Evolutionary conservation across 2,329 filamentous ascomycete species (phyloP).

Genomic region (Exophiala sp.): DNA sequence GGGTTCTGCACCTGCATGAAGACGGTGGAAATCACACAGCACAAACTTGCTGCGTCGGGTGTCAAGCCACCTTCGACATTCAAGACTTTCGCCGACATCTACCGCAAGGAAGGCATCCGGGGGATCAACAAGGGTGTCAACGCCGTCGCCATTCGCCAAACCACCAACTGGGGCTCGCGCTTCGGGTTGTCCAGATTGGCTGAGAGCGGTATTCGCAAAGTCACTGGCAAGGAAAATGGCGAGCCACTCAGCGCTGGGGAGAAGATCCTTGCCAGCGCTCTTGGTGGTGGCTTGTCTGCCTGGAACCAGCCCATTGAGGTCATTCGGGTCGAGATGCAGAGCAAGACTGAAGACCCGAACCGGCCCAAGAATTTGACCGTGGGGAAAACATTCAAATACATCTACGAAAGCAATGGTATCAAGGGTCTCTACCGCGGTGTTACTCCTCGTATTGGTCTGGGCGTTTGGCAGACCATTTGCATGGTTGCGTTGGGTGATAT

Average conservation of each 20-base stretch:
- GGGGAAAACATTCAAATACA: slow-evolving; percentile 72
- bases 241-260: slow-evolving; percentile 73
- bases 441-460: slow-evolving; percentile 83
- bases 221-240: slow-evolving; percentile 70
- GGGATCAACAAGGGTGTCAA: slow-evolving; percentile 99
- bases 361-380: slow-evolving; percentile 99
- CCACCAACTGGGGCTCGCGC: slow-evolving; percentile 97
- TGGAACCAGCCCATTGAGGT: slow-evolving; percentile 99
- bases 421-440: slow-evolving; percentile 95
- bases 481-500: slow-evolving; percentile 99
- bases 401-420: slow-evolving; percentile 82
- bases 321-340: slow-evolving; percentile 99
- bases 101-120: slow-evolving; percentile 82
- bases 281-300: slow-evolving; percentile 90
- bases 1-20: slow-evolving; percentile 99
- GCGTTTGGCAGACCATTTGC: slow-evolving; percentile 98
- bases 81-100: slow-evolving; percentile 94
- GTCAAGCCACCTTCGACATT: slow-evolving; percentile 85
- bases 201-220: slow-evolving; percentile 75
- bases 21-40: slow-evolving; percentile 98
- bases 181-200: slow-evolving; percentile 91
- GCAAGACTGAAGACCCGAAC: slow-evolving; percentile 96
- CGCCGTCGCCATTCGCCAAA: slow-evolving; percentile 95
- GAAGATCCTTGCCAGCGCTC: slow-evolving; percentile 78
- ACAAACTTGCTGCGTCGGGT: slow-evolving; percentile 81